A percentile compares a stretch with the other conserved stretches of the same genome.
Evolutionary conservation across 331 rosid genomes (phyloP).

Genomic region (Pyrus hybrid): DNA sequence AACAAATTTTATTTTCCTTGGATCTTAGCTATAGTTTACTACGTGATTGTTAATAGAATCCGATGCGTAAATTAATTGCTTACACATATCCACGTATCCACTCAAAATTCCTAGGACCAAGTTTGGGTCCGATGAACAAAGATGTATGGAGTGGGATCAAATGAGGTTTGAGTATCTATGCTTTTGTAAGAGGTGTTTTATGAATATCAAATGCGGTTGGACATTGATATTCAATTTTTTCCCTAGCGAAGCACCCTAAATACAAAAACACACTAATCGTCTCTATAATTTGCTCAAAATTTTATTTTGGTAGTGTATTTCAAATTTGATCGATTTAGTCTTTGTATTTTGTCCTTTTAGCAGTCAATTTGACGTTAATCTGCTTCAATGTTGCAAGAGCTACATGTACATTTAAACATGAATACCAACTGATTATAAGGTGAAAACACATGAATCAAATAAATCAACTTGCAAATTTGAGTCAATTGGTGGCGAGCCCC

Average conservation of each 20-base stretch:
- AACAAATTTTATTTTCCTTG: neutral
- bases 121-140: neutral
- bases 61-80: neutral
- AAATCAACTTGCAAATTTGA: neutral
- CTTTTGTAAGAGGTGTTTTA: neutral
- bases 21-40: too few relatives aligned
- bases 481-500: neutral
- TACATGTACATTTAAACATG: neutral
- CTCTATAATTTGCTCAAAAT: neutral
- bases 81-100: neutral
- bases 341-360: too few relatives aligned
- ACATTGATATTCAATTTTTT: too few relatives aligned
- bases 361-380: too few relatives aligned
- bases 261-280: too few relatives aligned
- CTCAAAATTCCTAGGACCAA: neutral
- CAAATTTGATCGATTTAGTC: neutral
- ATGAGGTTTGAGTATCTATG: neutral
- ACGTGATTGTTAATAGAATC: neutral
- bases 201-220: rapidly evolving
- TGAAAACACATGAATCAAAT: neutral
- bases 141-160: neutral
- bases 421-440: too few relatives aligned
- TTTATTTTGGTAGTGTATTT: neutral
- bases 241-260: rapidly evolving
- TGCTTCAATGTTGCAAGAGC: neutral